These are phyloP conservation scores for Mycena amicta DNA, from an alignment of 768 basidiomycete species.

Conservation along the genomic window DNA sequence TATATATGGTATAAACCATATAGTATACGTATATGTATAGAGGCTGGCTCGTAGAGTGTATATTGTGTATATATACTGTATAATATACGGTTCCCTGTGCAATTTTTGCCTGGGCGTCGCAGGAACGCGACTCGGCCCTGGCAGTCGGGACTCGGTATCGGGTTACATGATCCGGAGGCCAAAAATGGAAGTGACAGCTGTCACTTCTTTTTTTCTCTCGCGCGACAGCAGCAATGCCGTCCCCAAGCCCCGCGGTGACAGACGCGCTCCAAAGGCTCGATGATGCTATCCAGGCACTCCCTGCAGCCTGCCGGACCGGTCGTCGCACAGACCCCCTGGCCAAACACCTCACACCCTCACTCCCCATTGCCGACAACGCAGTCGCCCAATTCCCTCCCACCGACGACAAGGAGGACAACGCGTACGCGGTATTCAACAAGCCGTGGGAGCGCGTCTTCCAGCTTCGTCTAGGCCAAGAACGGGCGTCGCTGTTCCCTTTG, in stretches of 20 bases:
- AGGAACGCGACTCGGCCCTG: no score
- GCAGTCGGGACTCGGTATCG: no score
- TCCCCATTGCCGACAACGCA: not conserved
- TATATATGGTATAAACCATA: no score
- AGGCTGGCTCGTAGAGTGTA: no score
- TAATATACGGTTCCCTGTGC: no score
- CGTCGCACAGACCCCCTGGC: not conserved
- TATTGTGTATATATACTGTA: no score
- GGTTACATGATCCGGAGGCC: slow-evolving; percentile 24
- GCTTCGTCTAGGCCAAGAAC: not conserved
- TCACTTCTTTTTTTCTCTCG: not conserved
- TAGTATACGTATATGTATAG: no score
- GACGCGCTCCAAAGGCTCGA: not conserved
- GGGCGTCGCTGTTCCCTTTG: not conserved
- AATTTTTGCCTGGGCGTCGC: no score
- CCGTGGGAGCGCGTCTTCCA: not conserved
- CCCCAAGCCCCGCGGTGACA: not conserved
- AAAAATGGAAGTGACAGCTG: not conserved
- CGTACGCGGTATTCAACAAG: not conserved
- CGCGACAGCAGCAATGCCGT: not conserved
- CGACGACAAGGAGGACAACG: not conserved
- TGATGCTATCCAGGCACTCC: not conserved
- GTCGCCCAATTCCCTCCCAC: not conserved
- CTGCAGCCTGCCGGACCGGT: not conserved
- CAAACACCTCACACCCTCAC: not conserved